phyloP scores from a whole-genome alignment of 192 early-diverging fungal species.

The Coemansia sp. region DNA sequence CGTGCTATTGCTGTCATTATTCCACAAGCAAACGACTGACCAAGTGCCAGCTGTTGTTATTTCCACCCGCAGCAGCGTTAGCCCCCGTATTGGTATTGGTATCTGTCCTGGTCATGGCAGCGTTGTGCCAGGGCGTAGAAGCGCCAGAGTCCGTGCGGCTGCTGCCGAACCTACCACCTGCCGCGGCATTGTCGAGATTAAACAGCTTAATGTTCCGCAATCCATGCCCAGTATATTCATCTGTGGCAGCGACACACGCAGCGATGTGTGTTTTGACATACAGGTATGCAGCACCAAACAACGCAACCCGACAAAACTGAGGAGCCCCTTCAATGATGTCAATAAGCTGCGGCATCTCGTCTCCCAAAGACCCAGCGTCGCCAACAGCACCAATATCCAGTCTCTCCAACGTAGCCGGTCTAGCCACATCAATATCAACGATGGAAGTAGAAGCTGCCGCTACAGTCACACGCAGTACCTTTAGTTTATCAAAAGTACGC shows the following conservation, averaged over 20 bases:
- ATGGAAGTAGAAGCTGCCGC: background rate
- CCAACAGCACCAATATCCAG: constrained; percentile 21
- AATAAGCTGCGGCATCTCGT: constrained; percentile 16
- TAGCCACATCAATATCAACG: background rate
- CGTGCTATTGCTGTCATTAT: background rate
- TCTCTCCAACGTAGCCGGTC: background rate
- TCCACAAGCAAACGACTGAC: constrained; percentile 19
- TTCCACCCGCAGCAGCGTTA: background rate
- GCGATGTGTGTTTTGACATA: constrained; percentile 22
- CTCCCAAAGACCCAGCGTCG: background rate
- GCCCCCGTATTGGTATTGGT: background rate
- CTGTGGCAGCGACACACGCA: background rate
- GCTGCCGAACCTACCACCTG: background rate
- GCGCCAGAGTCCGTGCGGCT: background rate
- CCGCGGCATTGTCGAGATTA: background rate
- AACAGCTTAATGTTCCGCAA: background rate
- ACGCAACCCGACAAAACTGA: constrained; percentile 1
- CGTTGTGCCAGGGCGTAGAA: background rate
- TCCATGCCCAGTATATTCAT: background rate
- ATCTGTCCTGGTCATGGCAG: background rate
- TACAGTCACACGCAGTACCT: constrained; percentile 25
- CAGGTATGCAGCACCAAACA: constrained; percentile 30
- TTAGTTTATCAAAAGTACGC: constrained; percentile 7
- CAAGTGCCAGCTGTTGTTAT: constrained; percentile 22
- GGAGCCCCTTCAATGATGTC: constrained; percentile 2